A percentile compares a stretch with the other conserved stretches of the same genome.
Conservation (phyloP, 208 protist species). For the Wallacemonas sp. region DNA sequence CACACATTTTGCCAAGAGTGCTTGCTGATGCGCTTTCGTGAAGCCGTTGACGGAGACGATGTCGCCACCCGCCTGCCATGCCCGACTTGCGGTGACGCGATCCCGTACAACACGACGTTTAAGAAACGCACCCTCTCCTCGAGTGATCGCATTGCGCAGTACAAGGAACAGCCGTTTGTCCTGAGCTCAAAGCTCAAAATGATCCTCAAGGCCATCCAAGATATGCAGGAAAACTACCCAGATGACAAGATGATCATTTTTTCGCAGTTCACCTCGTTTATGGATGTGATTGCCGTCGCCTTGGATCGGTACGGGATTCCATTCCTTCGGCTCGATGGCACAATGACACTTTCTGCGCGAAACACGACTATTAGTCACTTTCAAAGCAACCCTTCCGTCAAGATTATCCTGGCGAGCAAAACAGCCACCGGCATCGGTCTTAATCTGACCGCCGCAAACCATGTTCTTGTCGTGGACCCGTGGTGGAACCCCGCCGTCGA, state of each 20-base stretch:
- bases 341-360: constrained; percentile 77
- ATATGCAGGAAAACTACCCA: constrained; percentile 67
- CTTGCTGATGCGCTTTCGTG: constrained; percentile 74
- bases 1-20: constrained; percentile 91
- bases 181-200: constrained; percentile 86
- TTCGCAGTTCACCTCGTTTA: constrained; percentile 97
- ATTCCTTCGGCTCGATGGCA: constrained; percentile 92
- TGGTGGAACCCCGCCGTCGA: constrained; percentile 98
- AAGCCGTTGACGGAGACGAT: constrained; percentile 75
- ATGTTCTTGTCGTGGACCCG: constrained; percentile 95
- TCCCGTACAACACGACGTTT: constrained; percentile 69
- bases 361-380: constrained; percentile 82
- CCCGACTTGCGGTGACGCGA: constrained; percentile 47
- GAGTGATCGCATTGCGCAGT: constrained; percentile 73
- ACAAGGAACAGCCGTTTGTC: constrained; percentile 67
- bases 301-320: constrained; percentile 68
- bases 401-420: constrained; percentile 94
- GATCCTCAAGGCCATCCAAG: constrained; percentile 72
- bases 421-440: constrained; percentile 97
- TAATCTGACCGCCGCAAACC: constrained; percentile 96
- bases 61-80: constrained; percentile 59
- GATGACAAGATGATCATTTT: constrained; percentile 97
- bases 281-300: constrained; percentile 94
- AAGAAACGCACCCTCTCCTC: constrained; percentile 58
- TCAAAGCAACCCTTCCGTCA: constrained; percentile 51